Percentiles rank a stretch among this genome's conserved stretches.
phyloP scores from a whole-genome alignment of 2,329 filamentous ascomycete species.

The Pseudocercospora vitis region DNA sequence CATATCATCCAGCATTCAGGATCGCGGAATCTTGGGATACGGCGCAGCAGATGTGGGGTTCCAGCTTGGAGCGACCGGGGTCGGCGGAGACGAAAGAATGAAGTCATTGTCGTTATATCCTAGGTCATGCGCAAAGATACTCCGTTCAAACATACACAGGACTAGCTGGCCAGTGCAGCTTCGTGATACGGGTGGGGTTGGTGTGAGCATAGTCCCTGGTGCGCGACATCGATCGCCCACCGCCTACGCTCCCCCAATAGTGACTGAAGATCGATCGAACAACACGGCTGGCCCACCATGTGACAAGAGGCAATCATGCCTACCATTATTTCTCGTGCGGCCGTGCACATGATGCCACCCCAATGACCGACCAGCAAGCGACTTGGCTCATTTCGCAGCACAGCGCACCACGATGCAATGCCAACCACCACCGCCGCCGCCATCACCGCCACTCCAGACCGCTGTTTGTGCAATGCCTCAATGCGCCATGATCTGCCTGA shows the following conservation, averaged over 20 bases:
- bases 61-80: neutral
- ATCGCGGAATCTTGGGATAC: neutral
- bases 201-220: too few relatives aligned
- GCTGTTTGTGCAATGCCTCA: conserved; percentile 4
- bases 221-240: too few relatives aligned
- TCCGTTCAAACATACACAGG: neutral
- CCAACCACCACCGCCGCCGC: too few relatives aligned
- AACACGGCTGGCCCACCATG: too few relatives aligned
- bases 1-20: neutral
- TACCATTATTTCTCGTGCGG: neutral
- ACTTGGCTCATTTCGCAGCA: neutral
- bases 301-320: too few relatives aligned
- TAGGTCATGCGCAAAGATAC: neutral
- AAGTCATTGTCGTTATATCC: neutral
- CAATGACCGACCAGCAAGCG: neutral
- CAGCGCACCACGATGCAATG: too few relatives aligned
- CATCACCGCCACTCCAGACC: too few relatives aligned
- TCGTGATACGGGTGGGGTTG: too few relatives aligned
- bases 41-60: neutral
- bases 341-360: neutral
- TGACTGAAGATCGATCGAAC: too few relatives aligned
- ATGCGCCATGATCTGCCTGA: conserved; percentile 26
- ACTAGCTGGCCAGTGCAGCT: neutral
- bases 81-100: neutral
- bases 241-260: too few relatives aligned